These are phyloP conservation scores for Fraxinus ornus DNA, from an alignment of 305 asterid genomes.

Conservation along the genomic window DNA sequence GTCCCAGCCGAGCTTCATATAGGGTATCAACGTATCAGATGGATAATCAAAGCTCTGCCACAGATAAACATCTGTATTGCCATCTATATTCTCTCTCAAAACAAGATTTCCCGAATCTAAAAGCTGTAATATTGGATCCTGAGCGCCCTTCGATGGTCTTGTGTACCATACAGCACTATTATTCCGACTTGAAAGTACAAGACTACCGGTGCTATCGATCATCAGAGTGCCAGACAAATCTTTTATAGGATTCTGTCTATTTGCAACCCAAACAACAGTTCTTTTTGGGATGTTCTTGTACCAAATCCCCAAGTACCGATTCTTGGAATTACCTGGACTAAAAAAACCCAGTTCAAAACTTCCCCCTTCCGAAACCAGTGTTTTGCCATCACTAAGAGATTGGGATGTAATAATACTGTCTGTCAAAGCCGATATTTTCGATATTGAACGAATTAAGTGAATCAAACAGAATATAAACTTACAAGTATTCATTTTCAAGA, in stretches of 20 bases:
- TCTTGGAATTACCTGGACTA: conserved; percentile 37
- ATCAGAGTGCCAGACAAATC: conserved; percentile 37
- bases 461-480: background rate
- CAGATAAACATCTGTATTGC: conserved; percentile 18
- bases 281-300: conserved; percentile 36
- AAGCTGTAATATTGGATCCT: conserved; percentile 30
- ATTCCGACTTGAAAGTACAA: conserved; percentile 29
- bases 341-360: conserved; percentile 51
- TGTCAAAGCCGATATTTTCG: conserved; percentile 16
- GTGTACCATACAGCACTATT: conserved; percentile 36
- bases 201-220: conserved; percentile 25
- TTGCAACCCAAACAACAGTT: conserved; percentile 55
- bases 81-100: conserved; percentile 23
- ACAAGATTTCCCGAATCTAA: conserved; percentile 53
- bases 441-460: background rate
- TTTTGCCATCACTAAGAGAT: conserved; percentile 34
- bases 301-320: conserved; percentile 51
- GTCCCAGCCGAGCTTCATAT: conserved; percentile 61
- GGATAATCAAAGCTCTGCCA: conserved; percentile 60
- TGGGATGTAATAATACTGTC: conserved; percentile 28
- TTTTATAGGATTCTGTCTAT: conserved; percentile 34
- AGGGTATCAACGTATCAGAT: conserved; percentile 45
- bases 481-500: background rate
- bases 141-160: conserved; percentile 19
- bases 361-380: conserved; percentile 40